Conservation (phyloP, 75 land plant species). For the Sequoiadendron giganteum region DNA sequence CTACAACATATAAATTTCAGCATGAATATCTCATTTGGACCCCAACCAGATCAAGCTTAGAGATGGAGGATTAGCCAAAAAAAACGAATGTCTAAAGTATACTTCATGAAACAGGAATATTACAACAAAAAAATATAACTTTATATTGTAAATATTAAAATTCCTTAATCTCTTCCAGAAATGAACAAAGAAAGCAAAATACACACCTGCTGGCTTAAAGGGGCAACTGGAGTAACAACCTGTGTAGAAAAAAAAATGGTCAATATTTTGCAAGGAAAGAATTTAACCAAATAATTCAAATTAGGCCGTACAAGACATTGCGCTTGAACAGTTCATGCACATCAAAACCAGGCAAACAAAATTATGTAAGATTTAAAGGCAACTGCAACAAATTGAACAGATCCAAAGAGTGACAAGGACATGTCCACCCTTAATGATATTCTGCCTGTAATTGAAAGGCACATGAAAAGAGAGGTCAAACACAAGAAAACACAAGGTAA, state of each 20-base stretch:
- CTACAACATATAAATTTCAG: background rate
- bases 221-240: conserved; percentile 97
- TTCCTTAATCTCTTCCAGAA: background rate
- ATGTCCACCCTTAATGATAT: background rate
- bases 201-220: conserved; percentile 90
- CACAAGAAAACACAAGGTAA: background rate
- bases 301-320: background rate
- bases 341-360: background rate
- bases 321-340: background rate
- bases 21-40: background rate
- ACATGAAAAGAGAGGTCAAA: background rate
- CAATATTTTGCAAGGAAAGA: background rate
- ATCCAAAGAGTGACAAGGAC: background rate
- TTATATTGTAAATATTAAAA: background rate
- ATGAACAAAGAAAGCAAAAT: background rate
- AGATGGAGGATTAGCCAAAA: background rate
- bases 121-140: background rate
- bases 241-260: conserved; percentile 23
- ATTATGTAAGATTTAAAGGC: background rate
- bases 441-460: background rate
- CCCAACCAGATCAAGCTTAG: background rate
- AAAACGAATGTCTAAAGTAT: conserved; percentile 7
- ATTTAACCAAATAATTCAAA: background rate
- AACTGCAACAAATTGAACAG: background rate
- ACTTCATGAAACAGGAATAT: background rate